Base-by-base conservation (phyloP, 2,329 filamentous ascomycete genomes). In the Nemania sp. region DNA sequence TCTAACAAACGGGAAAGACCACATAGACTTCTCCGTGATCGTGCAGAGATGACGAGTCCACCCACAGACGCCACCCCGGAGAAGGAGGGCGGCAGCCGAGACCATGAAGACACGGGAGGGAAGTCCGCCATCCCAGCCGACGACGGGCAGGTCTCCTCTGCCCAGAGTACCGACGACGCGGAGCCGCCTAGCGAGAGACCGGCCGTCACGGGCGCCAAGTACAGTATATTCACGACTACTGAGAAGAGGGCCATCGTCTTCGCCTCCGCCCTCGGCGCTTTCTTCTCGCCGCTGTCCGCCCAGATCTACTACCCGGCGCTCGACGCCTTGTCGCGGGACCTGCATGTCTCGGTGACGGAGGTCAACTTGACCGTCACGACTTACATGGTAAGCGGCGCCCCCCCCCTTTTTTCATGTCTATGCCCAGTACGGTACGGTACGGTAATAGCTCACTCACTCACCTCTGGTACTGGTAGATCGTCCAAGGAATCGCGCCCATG, bases 401-500 rank as follows among this genome's bases (percentile, higher is more conserved):
- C 17, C 2, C 18, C 12, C 35, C 29, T 20, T 21, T 3, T 72
- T 42, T 57, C 74, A 20, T 70, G n/a, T n/a, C n/a, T n/a, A n/a
- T 65, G 17, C 4, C 18, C 25, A 13, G 21, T 49, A 72, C n/a
- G n/a, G n/a, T n/a, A n/a, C n/a, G n/a, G n/a, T n/a, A n/a, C n/a
- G n/a, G n/a, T n/a, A n/a, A n/a, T n/a, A n/a, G n/a, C n/a, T n/a
- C n/a, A n/a, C n/a, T n/a, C n/a, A 20, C 76, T 75, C 5, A 75
- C 69, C 18, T 5, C 42, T 11, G 1, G 20, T 54, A 76, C 42
- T 11, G 1, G 20, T 54, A 76, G 77, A 79, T 84, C 46, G 79
- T 84, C 45, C 82, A 85, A 74, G 82, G 78, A 11, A 67, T 85
- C 4, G 79, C 81, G 0, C 83, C 83, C 3, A 77, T 78, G 60